phyloP scores from a whole-genome alignment of 2,329 filamentous ascomycete genomes.

The Hansfordia pulvinata region DNA sequence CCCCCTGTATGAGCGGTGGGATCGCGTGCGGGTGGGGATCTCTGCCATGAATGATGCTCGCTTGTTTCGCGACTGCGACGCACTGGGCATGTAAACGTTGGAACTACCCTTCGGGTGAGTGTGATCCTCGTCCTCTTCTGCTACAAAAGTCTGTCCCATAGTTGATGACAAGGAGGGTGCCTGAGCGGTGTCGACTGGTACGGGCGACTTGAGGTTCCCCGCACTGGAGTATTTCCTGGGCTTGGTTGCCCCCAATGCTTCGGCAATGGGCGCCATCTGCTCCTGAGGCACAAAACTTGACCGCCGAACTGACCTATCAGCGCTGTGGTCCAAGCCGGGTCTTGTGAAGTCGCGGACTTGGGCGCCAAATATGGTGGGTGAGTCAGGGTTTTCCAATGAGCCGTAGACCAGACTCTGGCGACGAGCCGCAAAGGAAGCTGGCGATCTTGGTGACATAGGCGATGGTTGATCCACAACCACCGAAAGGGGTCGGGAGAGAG shows the following conservation, averaged over 20 bases:
- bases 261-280: too few relatives aligned
- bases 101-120: too few relatives aligned
- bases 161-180: too few relatives aligned
- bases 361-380: slow-evolving; percentile 3
- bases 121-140: too few relatives aligned
- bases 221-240: slow-evolving; percentile 1
- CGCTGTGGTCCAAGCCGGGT: too few relatives aligned
- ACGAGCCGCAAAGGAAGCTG: slow-evolving; percentile 3
- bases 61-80: slow-evolving; percentile 1
- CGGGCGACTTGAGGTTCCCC: too few relatives aligned
- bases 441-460: slow-evolving; percentile 16
- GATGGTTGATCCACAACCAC: slow-evolving; percentile 41
- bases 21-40: background rate
- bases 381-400: slow-evolving; percentile 1
- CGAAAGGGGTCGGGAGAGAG: slow-evolving; percentile 36
- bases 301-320: too few relatives aligned
- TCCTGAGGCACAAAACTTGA: too few relatives aligned
- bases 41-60: slow-evolving; percentile 1
- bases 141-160: too few relatives aligned
- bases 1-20: background rate
- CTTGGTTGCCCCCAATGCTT: too few relatives aligned
- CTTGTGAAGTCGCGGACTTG: slow-evolving; percentile 2
- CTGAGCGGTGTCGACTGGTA: too few relatives aligned
- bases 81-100: too few relatives aligned
- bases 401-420: background rate